Evolutionary conservation across 2,329 filamentous ascomycete species (phyloP), one percentile per base, ranked within the genome.

Genomic region (Zalaria sp.): DNA sequence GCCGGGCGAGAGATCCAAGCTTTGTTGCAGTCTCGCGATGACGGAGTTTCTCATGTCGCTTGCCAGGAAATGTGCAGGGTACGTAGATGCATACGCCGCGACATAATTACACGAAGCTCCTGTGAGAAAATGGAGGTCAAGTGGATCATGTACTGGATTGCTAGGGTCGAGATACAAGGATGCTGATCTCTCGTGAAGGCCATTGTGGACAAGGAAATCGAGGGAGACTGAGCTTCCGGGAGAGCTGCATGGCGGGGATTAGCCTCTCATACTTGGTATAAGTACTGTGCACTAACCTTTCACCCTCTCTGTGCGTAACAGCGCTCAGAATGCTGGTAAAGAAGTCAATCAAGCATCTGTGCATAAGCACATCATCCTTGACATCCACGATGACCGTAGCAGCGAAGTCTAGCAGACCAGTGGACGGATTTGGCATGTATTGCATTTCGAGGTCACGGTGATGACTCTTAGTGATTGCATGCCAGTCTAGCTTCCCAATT

Each of bases 301-400:
- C n/a, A 34, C 31, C 31, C 40, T 46, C 38, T 39, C 46, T 54
- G 0, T 51, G 49, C 38, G 51, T 59, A 37, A 61, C 59, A 2
- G 65, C 63, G 28, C 60, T 59, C 27, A 79, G 60, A 3, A 77
- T 56, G n/a, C 71, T 65, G 18, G 66, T 63, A 51, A 67, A 75
- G 54, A 77, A 78, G 46, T 73, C 67, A 45, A 79, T 60, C 35
- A 77, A 57, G 4, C 69, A 73, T 59, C 75, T 69, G 47, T 77
- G 68, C 71, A 78, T 73, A 38, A 79, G 58, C 3, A 77, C 64
- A 51, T 79, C 75, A 28, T 67, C 66, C 37, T 63, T 57, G 2
- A 58, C 63, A 46, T 79, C 68, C 3, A 77, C 67, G 72, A 78
- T 77, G 35, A 65, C 61, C 38, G 63, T 56, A 3, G 69, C 60